Evolutionary conservation across 73 alveolate species (phyloP).

Genomic region (Stentor roeselii): DNA sequence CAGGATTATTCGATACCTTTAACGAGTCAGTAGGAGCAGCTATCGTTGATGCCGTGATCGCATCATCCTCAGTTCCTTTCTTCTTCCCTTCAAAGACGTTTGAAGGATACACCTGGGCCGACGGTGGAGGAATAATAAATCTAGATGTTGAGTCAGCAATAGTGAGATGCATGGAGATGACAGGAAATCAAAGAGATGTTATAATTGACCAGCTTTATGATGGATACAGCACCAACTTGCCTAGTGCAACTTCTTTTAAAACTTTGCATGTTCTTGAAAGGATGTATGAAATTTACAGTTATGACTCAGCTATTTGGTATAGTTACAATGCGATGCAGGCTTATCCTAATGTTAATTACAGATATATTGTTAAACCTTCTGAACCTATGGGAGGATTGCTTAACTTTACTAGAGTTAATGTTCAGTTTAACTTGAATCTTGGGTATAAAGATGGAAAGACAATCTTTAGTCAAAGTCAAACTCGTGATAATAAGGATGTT

Average conservation of each 20-base stretch:
- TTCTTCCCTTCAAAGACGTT: conserved; percentile 44
- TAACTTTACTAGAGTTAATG: too few relatives aligned
- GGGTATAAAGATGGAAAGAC: too few relatives aligned
- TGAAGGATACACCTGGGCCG: conserved; percentile 31
- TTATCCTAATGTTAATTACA: conserved; percentile 35
- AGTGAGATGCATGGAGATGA: conserved; percentile 32
- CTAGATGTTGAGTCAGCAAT: conserved; percentile 43
- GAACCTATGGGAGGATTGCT: neutral
- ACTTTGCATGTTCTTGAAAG: neutral
- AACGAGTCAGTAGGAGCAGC: conserved; percentile 14
- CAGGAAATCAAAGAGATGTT: conserved; percentile 24
- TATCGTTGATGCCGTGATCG: conserved; percentile 25
- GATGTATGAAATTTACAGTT: conserved; percentile 20
- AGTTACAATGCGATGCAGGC: conserved; percentile 17
- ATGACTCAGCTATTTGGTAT: neutral
- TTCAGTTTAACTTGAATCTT: too few relatives aligned
- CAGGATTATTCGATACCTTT: neutral
- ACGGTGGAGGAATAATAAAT: conserved; percentile 62
- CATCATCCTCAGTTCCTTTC: conserved; percentile 53
- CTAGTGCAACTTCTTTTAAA: neutral
- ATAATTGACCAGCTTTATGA: conserved; percentile 24
- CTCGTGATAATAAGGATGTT: too few relatives aligned
- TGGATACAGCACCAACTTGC: neutral
- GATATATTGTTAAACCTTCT: conserved; percentile 15
- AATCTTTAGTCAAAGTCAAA: too few relatives aligned